Conservation (phyloP, 148 eudicot species). For the Camellia granthamiana region DNA sequence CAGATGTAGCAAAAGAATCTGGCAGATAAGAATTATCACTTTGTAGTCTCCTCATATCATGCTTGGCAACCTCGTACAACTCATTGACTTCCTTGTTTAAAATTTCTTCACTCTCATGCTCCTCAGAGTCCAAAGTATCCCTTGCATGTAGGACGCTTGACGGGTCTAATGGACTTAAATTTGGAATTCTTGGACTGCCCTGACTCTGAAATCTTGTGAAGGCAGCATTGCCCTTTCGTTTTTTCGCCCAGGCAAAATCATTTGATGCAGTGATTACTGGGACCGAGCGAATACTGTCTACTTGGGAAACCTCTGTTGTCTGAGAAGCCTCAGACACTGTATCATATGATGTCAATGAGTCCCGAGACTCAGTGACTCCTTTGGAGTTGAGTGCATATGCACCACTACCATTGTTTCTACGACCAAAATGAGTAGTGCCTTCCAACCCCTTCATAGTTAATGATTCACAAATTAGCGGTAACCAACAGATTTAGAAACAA, state of each 20-base stretch:
- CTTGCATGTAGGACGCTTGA: slow-evolving; percentile 26
- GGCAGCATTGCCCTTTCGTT: slow-evolving; percentile 25
- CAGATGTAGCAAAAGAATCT: slow-evolving; percentile 33
- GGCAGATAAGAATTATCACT: neutral
- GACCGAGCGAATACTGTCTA: slow-evolving; percentile 37
- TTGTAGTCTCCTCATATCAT: slow-evolving; percentile 8
- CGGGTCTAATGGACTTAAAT: slow-evolving; percentile 19
- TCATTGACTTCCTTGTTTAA: slow-evolving; percentile 10
- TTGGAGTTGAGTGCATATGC: slow-evolving; percentile 33
- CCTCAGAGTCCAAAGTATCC: slow-evolving; percentile 27
- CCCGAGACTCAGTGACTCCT: slow-evolving; percentile 31
- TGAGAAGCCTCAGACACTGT: slow-evolving; percentile 63
- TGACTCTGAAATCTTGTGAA: slow-evolving; percentile 22
- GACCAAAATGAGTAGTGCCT: slow-evolving; percentile 30
- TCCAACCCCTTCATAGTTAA: slow-evolving; percentile 37
- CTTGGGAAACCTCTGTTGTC: slow-evolving; percentile 56
- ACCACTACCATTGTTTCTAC: slow-evolving; percentile 32
- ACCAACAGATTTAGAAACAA: neutral
- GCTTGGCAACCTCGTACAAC: slow-evolving; percentile 1
- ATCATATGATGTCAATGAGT: slow-evolving; percentile 34
- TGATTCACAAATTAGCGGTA: slow-evolving; percentile 12
- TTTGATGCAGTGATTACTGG: slow-evolving; percentile 33
- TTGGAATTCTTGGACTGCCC: slow-evolving; percentile 25
- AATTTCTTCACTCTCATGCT: slow-evolving; percentile 23
- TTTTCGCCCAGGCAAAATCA: slow-evolving; percentile 36